Conservation (phyloP, 176 grass and related monocot genomes). For the Aegilops umbellulata region DNA sequence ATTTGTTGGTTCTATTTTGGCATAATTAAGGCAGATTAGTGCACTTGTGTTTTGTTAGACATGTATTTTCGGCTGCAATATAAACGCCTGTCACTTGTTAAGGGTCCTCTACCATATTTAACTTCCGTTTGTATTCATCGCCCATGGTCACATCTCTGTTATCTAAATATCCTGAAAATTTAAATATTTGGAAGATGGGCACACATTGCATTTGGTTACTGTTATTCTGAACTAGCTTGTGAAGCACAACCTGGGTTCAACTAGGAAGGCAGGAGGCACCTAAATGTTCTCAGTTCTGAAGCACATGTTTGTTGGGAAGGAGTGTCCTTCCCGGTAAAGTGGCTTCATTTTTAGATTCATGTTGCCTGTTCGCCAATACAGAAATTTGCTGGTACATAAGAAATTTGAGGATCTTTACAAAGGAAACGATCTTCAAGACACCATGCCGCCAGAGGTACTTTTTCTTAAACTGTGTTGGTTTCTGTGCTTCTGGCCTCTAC, state of each 20-base stretch:
- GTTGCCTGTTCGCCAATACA: not conserved
- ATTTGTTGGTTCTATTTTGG: too few relatives aligned
- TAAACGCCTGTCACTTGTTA: not conserved
- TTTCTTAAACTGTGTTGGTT: too few relatives aligned
- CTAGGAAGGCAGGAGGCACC: too few relatives aligned
- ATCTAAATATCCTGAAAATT: not conserved
- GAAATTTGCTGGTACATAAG: too few relatives aligned
- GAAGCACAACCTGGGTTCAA: constrained; percentile 6
- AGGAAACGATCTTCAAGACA: too few relatives aligned
- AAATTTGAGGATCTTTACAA: not conserved
- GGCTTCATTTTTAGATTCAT: not conserved
- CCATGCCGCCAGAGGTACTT: too few relatives aligned
- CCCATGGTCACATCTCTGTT: not conserved
- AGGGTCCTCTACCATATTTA: not conserved
- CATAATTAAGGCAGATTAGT: too few relatives aligned
- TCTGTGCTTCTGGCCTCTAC: too few relatives aligned
- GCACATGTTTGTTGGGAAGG: too few relatives aligned
- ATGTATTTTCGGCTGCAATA: too few relatives aligned
- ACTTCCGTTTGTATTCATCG: not conserved
- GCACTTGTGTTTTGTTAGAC: too few relatives aligned
- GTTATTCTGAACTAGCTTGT: constrained; percentile 39
- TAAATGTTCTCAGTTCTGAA: not conserved
- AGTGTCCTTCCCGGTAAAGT: too few relatives aligned
- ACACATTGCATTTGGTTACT: constrained; percentile 72
- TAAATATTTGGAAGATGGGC: constrained; percentile 69